Base-by-base conservation (phyloP, 2,329 filamentous ascomycete species). In the Simplicillium sp. region DNA sequence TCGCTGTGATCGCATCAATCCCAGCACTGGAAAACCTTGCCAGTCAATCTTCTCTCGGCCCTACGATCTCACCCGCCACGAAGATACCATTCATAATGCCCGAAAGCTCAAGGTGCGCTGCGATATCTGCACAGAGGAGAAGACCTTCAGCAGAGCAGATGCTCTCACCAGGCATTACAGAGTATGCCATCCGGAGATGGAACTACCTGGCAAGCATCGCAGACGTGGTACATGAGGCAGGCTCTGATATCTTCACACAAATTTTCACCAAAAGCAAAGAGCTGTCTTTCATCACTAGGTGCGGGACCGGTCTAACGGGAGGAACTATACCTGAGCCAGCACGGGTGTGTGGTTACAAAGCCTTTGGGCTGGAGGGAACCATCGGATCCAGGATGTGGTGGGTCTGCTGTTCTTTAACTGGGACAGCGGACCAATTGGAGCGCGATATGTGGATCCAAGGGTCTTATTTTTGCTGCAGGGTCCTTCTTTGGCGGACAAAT, bases 71-170 rank as follows among this genome's bases (percentile, higher is more conserved):
- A 98, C 92, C 0, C 76, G 92, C 16, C 92, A 98, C 57, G 92
- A 98, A 60, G 90, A 96, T 50, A 97, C 92, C 0, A 97, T 97
- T 48, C 92, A 97, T 73, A 96, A 96, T 53, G 82, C 81, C 1
- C 80, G 86, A 53, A 96, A 96, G 71, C 82, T 89, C 60, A 97
- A 97, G 68, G 88, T 96, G 7, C 82, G 87, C 35, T 98, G 92
- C 62, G 81, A 89, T 47, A 67, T 95, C 37, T 98, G 92, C 64
- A 88, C 86, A 2, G 89, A 97, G 54, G 90, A 97, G 56, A 97
- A 97, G 73, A 94, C 87, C 0, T 98, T 98, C 57, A 95, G 88
- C 52, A 80, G 92, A 43, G 92, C 90, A 48, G 92, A 98, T 66
- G 92, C 92, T 1, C 71, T 97, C 37, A 97, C 90, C 12, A 73